These are phyloP conservation scores for Euphrasia arctica DNA, from an alignment of 305 asterid genomes.

Conservation along the genomic window DNA sequence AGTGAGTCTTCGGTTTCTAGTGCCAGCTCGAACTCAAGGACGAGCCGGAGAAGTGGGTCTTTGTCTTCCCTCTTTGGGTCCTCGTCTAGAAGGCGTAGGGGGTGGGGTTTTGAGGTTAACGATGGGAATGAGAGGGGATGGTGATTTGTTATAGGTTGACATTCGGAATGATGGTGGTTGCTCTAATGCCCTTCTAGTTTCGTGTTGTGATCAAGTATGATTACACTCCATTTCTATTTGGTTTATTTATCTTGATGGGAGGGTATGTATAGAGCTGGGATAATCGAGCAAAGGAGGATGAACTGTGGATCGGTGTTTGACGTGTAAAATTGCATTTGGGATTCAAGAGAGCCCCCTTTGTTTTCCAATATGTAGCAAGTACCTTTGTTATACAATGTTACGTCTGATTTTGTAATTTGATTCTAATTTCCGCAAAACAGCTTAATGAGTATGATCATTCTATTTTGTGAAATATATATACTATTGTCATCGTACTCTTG, in stretches of 20 bases:
- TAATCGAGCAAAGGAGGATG: neutral
- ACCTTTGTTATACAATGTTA: constrained; percentile 18
- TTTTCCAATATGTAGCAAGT: constrained; percentile 9
- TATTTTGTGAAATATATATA: neutral
- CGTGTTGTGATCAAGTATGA: constrained; percentile 10
- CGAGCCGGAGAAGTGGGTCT: constrained; percentile 42
- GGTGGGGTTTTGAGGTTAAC: constrained; percentile 54
- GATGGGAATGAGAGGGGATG: constrained; percentile 47
- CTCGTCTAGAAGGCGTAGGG: constrained; percentile 53
- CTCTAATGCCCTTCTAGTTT: neutral
- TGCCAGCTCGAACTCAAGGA: constrained; percentile 59
- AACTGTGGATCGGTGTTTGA: neutral
- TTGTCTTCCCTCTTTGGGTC: constrained; percentile 52
- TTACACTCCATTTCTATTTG: constrained; percentile 4
- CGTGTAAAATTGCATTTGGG: neutral
- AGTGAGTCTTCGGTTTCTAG: constrained; percentile 39
- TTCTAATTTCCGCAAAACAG: constrained; percentile 8
- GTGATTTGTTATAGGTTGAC: constrained; percentile 25
- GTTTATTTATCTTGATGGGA: neutral
- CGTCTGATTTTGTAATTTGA: constrained; percentile 19
- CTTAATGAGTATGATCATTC: constrained; percentile 9
- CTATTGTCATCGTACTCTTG: neutral
- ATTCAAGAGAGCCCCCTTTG: neutral
- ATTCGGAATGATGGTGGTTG: constrained; percentile 13
- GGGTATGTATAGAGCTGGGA: neutral